Base-by-base conservation (phyloP, 202 grass and related monocot species). In the Eragrostis tef region DNA sequence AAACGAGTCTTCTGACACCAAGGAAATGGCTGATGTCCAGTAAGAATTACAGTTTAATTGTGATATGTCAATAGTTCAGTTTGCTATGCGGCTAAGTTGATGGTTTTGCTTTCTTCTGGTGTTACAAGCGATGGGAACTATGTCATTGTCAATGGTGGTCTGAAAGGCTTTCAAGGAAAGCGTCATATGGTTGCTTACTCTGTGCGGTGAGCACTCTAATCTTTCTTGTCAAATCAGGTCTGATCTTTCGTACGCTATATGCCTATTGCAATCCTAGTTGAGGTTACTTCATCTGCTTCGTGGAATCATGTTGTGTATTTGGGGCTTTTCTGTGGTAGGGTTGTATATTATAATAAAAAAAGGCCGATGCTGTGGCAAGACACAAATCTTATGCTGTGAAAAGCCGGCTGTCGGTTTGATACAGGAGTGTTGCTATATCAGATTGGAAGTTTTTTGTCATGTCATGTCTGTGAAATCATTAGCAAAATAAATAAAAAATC, bases 141-240 rank as follows among this genome's bases (percentile, higher is more conserved):
- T 92, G 85, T 88, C 47, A 77, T 81, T 49, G 79, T 95, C 52
- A 84, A 50, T 87, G 90, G 93, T 51, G 84, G 77, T 51, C 85
- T 95, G 71, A 92, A 92, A 86, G 80, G 87, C 45, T 95, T 95
- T 71, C 93, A 92, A 88, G 93, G 93, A 51, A 95, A 90, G 78
- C 70, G 68, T 27, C 90, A 95, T 52, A 61, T 92, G 15, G 77
- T 84, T 63, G 87, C 90, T 48, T 90, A 84, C 87, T 83, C 77
- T 61, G 86, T 90, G 50, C 81, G 90, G 93, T 96, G 66, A 87
- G 77, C 49, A 76, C 59, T 69, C 34, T 31, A 41, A 69, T 85
- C 22, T 67, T 86, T 14, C 17, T 71, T 71, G n/a, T 11, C 45
- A 62, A 17, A 42, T 64, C 34, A 39, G 34, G 34, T 39, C 34